A percentile compares a stretch with the other conserved stretches of the same genome.
Conservation (phyloP, 1,139 yeast species). For the Barnettozyma hawaiiensis region DNA sequence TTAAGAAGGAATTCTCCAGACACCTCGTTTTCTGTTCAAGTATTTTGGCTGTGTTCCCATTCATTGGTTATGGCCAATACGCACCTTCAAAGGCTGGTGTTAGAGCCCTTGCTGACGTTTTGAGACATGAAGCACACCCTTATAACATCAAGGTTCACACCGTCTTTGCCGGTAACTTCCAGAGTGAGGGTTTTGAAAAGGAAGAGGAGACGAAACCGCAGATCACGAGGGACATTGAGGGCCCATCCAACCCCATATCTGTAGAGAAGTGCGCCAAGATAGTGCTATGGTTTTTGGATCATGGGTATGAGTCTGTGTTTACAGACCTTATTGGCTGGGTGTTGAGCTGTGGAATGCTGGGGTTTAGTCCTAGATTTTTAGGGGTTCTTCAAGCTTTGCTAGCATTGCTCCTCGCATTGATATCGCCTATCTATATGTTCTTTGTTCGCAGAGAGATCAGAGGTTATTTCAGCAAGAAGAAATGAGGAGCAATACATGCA, state of each 20-base stretch:
- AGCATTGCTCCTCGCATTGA: conserved; percentile 44
- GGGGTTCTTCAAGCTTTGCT: conserved; percentile 25
- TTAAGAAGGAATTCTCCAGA: conserved; percentile 29
- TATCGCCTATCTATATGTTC: conserved; percentile 59
- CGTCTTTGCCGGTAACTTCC: conserved; percentile 85
- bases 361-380: conserved; percentile 33
- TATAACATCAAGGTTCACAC: conserved; percentile 58
- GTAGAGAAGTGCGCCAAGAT: conserved; percentile 62
- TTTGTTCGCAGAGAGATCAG: conserved; percentile 51
- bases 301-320: conserved; percentile 69
- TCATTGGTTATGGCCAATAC: conserved; percentile 87
- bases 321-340: conserved; percentile 89
- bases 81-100: conserved; percentile 87
- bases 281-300: conserved; percentile 49
- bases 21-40: conserved; percentile 78
- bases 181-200: conserved; percentile 76
- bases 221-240: conserved; percentile 79
- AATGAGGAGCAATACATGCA: too few species aligned
- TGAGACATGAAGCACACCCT: conserved; percentile 76
- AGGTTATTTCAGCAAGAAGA: conserved; percentile 36
- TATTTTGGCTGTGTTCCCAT: conserved; percentile 75
- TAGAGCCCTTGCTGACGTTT: conserved; percentile 62
- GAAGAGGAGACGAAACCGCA: conserved; percentile 85
- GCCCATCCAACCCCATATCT: conserved; percentile 67
- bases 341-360: conserved; percentile 61